These are phyloP conservation scores for Haplographium delicatum DNA, from an alignment of 495 filamentous ascomycete genomes.

Conservation along the genomic window DNA sequence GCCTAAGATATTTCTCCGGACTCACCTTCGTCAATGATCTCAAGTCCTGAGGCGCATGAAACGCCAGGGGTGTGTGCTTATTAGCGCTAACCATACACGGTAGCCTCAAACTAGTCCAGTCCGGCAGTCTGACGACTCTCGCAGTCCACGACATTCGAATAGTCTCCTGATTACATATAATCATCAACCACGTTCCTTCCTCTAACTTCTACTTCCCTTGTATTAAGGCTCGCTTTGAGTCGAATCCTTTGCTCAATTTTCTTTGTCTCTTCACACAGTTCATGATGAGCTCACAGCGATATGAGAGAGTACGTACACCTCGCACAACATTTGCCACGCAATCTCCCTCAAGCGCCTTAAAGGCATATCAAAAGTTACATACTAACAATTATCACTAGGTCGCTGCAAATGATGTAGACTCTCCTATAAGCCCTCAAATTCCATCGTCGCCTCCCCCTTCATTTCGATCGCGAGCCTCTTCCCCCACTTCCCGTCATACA, in stretches of 20 bases:
- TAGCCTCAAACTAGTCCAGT: background rate
- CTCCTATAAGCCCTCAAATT: slow-evolving; percentile 38
- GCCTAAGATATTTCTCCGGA: no score
- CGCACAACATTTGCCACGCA: slow-evolving; percentile 20
- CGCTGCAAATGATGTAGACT: slow-evolving; percentile 34
- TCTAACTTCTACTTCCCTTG: slow-evolving; percentile 12
- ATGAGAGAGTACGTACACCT: slow-evolving; percentile 67
- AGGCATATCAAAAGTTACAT: background rate
- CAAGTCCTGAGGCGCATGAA: background rate
- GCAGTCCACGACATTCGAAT: background rate
- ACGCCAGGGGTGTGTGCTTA: background rate
- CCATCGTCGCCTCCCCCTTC: slow-evolving; percentile 90
- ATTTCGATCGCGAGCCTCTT: slow-evolving; percentile 81
- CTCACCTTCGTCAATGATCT: no score
- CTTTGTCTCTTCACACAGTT: slow-evolving; percentile 15
- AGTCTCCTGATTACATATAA: background rate
- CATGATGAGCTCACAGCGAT: slow-evolving; percentile 72
- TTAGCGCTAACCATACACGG: background rate
- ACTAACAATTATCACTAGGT: slow-evolving; percentile 37
- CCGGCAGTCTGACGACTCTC: no score
- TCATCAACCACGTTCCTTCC: background rate
- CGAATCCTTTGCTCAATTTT: slow-evolving; percentile 24
- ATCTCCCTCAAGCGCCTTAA: background rate
- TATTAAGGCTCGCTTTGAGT: slow-evolving; percentile 22
- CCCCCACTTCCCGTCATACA: slow-evolving; percentile 35